Evolutionary conservation across 2,329 filamentous ascomycete genomes (phyloP).

Genomic region (Diaporthe aspalathi): DNA sequence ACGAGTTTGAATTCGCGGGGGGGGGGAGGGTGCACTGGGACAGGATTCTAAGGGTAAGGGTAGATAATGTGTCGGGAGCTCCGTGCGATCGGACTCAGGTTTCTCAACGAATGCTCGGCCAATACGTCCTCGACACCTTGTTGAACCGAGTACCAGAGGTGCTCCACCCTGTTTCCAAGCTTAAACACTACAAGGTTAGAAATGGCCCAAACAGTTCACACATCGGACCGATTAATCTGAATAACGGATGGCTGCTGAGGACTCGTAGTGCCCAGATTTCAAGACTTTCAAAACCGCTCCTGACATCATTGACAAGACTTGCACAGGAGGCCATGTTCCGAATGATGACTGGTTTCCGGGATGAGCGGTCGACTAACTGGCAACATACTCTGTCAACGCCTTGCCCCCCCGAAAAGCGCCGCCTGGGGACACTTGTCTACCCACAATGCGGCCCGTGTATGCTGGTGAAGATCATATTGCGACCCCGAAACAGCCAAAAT

Average conservation of each 20-base stretch:
- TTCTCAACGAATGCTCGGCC: constrained; percentile 9
- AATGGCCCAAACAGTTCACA: neutral
- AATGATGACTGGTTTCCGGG: constrained; percentile 29
- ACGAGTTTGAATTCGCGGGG: neutral
- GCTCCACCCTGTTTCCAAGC: constrained; percentile 14
- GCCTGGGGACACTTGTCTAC: constrained; percentile 40
- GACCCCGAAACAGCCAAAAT: constrained; percentile 31
- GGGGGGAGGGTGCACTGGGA: no score
- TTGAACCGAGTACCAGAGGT: neutral
- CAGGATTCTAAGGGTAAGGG: constrained; percentile 1
- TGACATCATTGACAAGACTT: constrained; percentile 25
- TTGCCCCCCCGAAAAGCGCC: constrained; percentile 32
- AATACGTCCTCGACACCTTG: neutral
- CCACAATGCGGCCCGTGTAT: constrained; percentile 37
- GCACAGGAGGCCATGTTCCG: constrained; percentile 20
- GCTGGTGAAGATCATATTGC: constrained; percentile 36
- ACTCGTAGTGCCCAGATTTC: constrained; percentile 6
- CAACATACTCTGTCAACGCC: constrained; percentile 39
- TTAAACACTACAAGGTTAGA: neutral
- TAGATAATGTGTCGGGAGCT: neutral
- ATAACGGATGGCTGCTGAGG: neutral
- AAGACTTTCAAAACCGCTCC: neutral
- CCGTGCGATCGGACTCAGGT: neutral
- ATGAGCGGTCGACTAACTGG: constrained; percentile 37
- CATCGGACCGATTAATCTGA: constrained; percentile 19